Evolutionary conservation across 352 stramenopile genomes (phyloP).

Genomic region (Thraustotheca clavata): DNA sequence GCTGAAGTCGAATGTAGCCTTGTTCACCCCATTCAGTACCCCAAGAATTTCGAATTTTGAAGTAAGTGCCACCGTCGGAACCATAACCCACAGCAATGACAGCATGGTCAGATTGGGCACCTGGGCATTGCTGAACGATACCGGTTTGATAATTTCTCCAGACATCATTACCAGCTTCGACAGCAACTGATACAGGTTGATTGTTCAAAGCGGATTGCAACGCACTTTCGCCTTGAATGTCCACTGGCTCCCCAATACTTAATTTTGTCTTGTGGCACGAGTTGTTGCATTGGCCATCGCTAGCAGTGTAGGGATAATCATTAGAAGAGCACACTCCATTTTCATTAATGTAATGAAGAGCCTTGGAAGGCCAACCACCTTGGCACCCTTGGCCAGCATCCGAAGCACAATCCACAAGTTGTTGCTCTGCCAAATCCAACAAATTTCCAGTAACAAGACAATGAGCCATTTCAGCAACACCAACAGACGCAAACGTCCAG

Average conservation of each 20-base stretch:
- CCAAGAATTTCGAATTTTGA: constrained; percentile 64
- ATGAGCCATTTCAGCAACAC: constrained; percentile 25
- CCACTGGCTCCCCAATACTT: constrained; percentile 27
- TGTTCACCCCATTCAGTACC: constrained; percentile 50
- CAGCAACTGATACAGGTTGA: constrained; percentile 45
- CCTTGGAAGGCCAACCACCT: constrained; percentile 53
- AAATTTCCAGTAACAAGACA: constrained; percentile 24
- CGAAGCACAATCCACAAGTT: constrained; percentile 61
- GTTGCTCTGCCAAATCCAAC: constrained; percentile 41
- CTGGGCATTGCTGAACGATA: constrained; percentile 34
- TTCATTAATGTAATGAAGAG: constrained; percentile 45
- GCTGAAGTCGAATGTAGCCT: constrained; percentile 29
- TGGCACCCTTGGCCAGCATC: constrained; percentile 36
- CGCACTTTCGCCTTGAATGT: constrained; percentile 29
- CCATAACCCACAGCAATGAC: constrained; percentile 44
- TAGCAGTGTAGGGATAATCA: constrained; percentile 8
- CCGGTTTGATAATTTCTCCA: constrained; percentile 57
- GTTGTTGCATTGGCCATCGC: background rate
- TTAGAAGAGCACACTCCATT: constrained; percentile 16
- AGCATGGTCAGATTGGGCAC: constrained; percentile 40
- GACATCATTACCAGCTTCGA: constrained; percentile 48
- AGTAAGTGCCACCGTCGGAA: constrained; percentile 28
- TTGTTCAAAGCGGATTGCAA: constrained; percentile 41
- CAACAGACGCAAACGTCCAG: constrained; percentile 36
- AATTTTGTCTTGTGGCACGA: constrained; percentile 6